A percentile compares a stretch with the other conserved stretches of the same genome.
phyloP scores from a whole-genome alignment of 257 asterid genomes.

The Solanum ossicruentum region DNA sequence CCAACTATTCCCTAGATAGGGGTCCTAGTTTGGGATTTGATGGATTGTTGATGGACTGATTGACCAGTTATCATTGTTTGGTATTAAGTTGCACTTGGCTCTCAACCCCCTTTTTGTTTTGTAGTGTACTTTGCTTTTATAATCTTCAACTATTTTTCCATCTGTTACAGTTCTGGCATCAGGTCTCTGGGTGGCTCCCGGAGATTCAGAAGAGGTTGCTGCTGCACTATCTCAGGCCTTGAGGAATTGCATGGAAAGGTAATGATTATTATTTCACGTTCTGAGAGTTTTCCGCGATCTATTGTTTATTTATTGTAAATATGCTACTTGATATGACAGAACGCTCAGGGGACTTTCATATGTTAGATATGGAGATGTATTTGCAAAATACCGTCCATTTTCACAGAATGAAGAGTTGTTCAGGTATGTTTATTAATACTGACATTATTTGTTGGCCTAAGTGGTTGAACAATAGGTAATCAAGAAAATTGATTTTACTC shows the following conservation, averaged over 20 bases:
- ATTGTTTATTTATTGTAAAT: constrained; percentile 5
- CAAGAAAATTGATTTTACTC: not conserved
- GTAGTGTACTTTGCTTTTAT: not conserved
- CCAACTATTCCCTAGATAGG: not conserved
- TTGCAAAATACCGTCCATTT: constrained; percentile 72
- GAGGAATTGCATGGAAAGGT: constrained; percentile 89
- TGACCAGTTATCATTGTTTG: not conserved
- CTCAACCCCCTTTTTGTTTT: not conserved
- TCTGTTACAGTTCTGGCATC: constrained; percentile 59
- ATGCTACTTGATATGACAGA: constrained; percentile 38
- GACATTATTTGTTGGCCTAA: not conserved
- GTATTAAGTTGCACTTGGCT: not conserved
- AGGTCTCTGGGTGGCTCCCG: constrained; percentile 99
- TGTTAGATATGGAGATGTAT: constrained; percentile 78
- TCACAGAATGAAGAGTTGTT: constrained; percentile 73
- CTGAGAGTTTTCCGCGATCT: not conserved
- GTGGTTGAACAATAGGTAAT: not conserved
- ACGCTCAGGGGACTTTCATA: constrained; percentile 78
- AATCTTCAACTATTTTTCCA: not conserved
- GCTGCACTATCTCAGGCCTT: constrained; percentile 94
- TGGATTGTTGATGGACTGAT: not conserved
- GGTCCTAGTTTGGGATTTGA: not conserved
- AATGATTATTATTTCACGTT: constrained; percentile 3
- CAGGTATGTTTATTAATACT: constrained; percentile 37
- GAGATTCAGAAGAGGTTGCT: constrained; percentile 97